Evolutionary conservation across 768 basidiomycete genomes (phyloP).

Genomic region (Mycena chlorophos): DNA sequence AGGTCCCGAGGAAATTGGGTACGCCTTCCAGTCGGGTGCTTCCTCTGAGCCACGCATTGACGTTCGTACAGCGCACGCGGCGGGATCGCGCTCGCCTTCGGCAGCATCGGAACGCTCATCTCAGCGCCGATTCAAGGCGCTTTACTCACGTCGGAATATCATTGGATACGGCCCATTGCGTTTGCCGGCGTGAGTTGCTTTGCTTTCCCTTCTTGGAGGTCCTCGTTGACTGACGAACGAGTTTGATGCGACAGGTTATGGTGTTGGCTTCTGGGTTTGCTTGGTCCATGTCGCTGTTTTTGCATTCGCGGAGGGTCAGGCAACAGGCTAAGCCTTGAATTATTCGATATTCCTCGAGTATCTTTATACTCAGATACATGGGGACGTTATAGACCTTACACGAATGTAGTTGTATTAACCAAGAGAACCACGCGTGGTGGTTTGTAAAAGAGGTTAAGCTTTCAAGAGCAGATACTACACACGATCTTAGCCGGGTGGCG

Average conservation of each 20-base stretch:
- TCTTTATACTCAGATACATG: too few relatives aligned
- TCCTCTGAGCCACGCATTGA: neutral
- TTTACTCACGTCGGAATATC: neutral
- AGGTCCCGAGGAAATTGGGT: conserved; percentile 5
- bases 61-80: neutral
- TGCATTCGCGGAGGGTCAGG: neutral
- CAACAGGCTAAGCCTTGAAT: neutral
- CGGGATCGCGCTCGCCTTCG: conserved; percentile 1
- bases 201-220: too few relatives aligned
- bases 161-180: neutral
- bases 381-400: too few relatives aligned
- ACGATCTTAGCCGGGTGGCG: too few relatives aligned
- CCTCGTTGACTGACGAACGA: neutral
- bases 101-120: neutral
- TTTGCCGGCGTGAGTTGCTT: neutral
- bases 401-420: too few relatives aligned
- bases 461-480: too few relatives aligned
- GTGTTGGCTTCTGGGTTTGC: neutral
- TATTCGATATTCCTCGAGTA: too few relatives aligned
- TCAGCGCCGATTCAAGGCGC: conserved; percentile 6
- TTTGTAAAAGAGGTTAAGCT: too few relatives aligned
- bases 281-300: neutral
- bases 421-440: too few relatives aligned
- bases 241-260: neutral
- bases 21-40: neutral